Evolutionary conservation across 441 rosid species (phyloP).

Genomic region (Sinapis alba): DNA sequence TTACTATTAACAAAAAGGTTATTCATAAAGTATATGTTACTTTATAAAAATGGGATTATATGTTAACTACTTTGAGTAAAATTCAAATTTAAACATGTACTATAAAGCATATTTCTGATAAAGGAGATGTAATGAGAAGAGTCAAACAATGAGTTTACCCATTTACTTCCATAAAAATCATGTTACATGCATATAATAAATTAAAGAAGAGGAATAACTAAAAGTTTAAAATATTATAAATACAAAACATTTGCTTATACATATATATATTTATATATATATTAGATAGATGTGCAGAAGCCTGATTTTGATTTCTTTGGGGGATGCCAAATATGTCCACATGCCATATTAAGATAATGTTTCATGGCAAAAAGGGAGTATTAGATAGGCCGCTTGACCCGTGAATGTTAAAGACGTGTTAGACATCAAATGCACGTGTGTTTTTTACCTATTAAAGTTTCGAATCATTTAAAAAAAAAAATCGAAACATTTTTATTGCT

Average conservation of each 20-base stretch:
- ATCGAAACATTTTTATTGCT: neutral
- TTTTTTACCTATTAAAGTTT: neutral
- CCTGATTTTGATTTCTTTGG: neutral
- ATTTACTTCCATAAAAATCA: neutral
- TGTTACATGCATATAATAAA: neutral
- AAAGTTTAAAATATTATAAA: neutral
- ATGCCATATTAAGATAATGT: constrained; percentile 9
- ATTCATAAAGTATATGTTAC: neutral
- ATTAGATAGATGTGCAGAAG: neutral
- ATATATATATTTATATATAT: neutral
- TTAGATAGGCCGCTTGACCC: constrained; percentile 7
- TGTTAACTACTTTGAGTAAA: neutral
- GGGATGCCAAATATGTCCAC: neutral
- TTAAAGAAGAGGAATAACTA: neutral
- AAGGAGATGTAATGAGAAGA: neutral
- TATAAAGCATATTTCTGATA: neutral
- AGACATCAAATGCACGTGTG: constrained; percentile 18
- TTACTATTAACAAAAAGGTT: neutral
- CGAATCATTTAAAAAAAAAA: neutral
- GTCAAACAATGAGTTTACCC: neutral
- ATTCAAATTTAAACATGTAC: neutral
- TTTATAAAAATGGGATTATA: neutral
- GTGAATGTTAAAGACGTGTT: constrained; percentile 2
- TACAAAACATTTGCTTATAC: neutral
- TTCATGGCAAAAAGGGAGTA: neutral